A percentile compares a stretch with the other conserved stretches of the same genome.
These are phyloP conservation scores for Cryptomeria japonica DNA, from an alignment of 75 land plant genomes.

Conservation along the genomic window DNA sequence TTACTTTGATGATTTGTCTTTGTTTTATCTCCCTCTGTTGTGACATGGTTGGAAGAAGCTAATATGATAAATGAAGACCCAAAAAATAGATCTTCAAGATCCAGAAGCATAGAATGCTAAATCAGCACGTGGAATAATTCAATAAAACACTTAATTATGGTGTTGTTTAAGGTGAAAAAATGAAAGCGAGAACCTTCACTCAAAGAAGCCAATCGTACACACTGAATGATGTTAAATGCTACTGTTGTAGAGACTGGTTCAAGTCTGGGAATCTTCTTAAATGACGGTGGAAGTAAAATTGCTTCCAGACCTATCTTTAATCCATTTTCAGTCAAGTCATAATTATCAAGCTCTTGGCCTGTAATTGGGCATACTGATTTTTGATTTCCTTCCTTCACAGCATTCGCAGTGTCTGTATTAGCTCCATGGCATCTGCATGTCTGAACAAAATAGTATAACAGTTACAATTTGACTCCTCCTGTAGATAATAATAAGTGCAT, in stretches of 20 bases:
- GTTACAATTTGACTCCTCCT: background rate
- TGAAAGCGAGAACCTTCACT: slow-evolving; percentile 57
- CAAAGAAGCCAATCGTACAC: slow-evolving; percentile 48
- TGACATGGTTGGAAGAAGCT: slow-evolving; percentile 43
- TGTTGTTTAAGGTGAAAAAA: background rate
- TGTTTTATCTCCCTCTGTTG: slow-evolving; percentile 28
- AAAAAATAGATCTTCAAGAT: slow-evolving; percentile 49
- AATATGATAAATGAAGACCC: slow-evolving; percentile 55
- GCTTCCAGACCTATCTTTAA: slow-evolving; percentile 56
- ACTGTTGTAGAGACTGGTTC: slow-evolving; percentile 36
- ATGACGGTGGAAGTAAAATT: slow-evolving; percentile 63
- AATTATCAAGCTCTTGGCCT: slow-evolving; percentile 29
- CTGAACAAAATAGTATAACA: slow-evolving; percentile 22
- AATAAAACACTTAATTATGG: background rate
- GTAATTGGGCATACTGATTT: slow-evolving; percentile 49
- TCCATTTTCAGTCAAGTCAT: slow-evolving; percentile 46
- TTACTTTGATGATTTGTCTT: slow-evolving; percentile 61
- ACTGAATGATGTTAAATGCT: slow-evolving; percentile 45
- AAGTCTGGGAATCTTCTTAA: slow-evolving; percentile 28
- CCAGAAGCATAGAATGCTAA: slow-evolving; percentile 9
- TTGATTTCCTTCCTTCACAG: background rate
- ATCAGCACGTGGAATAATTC: background rate
- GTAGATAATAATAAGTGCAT: background rate
- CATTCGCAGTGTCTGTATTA: slow-evolving; percentile 13
- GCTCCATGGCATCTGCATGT: slow-evolving; percentile 87